Conservation (phyloP, 768 basidiomycete genomes). For the Termitomyces sp. region DNA sequence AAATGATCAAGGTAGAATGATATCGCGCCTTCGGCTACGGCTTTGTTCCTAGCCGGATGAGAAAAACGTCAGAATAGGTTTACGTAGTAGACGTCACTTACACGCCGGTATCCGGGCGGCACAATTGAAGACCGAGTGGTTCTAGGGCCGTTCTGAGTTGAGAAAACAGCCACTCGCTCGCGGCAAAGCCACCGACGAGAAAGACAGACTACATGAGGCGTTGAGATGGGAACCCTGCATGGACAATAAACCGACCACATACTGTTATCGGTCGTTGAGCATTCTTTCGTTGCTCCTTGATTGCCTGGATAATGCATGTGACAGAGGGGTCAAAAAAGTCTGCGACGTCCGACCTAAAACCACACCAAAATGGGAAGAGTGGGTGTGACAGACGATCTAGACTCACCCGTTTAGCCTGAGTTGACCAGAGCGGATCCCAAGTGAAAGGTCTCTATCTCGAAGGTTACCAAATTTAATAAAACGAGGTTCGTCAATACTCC, state of each 20-base stretch:
- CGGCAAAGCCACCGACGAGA: conserved; percentile 59
- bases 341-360: not conserved
- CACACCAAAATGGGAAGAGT: not conserved
- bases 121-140: conserved; percentile 35
- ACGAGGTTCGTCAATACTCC: not conserved
- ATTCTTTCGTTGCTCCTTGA: not conserved
- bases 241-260: not conserved
- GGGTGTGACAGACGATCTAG: not conserved
- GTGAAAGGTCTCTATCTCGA: not conserved
- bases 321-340: not conserved
- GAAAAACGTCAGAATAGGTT: not conserved
- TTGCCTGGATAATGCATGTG: conserved; percentile 1
- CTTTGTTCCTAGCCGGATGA: conserved; percentile 23
- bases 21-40: conserved; percentile 29
- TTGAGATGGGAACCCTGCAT: not conserved
- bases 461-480: not conserved
- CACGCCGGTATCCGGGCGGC: conserved; percentile 54
- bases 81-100: conserved; percentile 25
- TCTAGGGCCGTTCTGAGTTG: conserved; percentile 38
- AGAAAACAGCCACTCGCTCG: conserved; percentile 51
- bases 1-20: conserved; percentile 27
- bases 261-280: not conserved
- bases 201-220: conserved; percentile 32
- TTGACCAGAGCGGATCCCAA: conserved; percentile 2
- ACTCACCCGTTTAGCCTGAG: conserved; percentile 1